Percentiles rank a stretch among this genome's conserved stretches.
Evolutionary conservation across 179 eudicot genomes (phyloP).

Genomic region (Vitellaria paradoxa): DNA sequence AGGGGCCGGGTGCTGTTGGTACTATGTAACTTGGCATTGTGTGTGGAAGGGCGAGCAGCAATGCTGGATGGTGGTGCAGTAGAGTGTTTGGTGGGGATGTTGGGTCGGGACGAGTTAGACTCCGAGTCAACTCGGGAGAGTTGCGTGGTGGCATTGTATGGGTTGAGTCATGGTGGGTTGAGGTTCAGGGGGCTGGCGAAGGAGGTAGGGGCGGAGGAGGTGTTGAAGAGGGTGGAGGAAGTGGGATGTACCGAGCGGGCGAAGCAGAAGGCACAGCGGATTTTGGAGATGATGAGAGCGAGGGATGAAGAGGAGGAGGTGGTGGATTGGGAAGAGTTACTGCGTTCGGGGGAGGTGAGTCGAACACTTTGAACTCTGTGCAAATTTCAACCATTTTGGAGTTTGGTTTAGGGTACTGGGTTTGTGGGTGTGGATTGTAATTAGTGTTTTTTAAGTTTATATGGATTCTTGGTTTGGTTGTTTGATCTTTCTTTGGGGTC

Average conservation of each 20-base stretch:
- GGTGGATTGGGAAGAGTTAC: slow-evolving; percentile 86
- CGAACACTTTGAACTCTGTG: slow-evolving; percentile 18
- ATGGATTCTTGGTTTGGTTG: slow-evolving; percentile 3
- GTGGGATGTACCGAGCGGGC: slow-evolving; percentile 34
- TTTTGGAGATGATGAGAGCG: slow-evolving; percentile 53
- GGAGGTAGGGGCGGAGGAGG: slow-evolving; percentile 67
- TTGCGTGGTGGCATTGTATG: slow-evolving; percentile 62
- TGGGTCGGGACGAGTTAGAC: slow-evolving; percentile 46
- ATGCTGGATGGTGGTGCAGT: slow-evolving; percentile 89
- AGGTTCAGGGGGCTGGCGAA: slow-evolving; percentile 84
- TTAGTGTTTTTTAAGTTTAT: neutral
- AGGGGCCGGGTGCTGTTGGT: slow-evolving; percentile 56
- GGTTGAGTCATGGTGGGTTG: slow-evolving; percentile 73
- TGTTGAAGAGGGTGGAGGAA: slow-evolving; percentile 44
- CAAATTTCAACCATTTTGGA: neutral
- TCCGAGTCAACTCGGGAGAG: slow-evolving; percentile 61
- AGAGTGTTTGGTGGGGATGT: slow-evolving; percentile 54
- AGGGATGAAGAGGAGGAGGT: slow-evolving; percentile 80
- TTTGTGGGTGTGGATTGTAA: slow-evolving; percentile 8
- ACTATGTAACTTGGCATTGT: slow-evolving; percentile 60
- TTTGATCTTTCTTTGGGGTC: neutral
- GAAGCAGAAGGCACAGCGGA: slow-evolving; percentile 52
- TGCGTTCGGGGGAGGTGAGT: slow-evolving; percentile 52
- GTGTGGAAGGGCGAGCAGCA: slow-evolving; percentile 70
- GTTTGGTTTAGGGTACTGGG: neutral